phyloP scores from a whole-genome alignment of 129 eudicot genomes.

The Flaveria linearis region DNA sequence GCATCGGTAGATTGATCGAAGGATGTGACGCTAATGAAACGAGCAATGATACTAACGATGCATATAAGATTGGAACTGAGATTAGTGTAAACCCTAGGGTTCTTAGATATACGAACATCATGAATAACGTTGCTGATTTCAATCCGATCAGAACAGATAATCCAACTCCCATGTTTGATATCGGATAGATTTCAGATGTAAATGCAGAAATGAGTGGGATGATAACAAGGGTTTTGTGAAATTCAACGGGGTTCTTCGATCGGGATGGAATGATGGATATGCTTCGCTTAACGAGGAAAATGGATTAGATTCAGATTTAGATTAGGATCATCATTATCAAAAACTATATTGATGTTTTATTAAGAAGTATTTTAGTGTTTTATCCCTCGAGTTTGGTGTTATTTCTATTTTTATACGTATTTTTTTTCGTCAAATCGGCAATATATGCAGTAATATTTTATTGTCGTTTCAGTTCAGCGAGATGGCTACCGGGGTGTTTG shows the following conservation, averaged over 20 bases:
- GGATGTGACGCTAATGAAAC: slow-evolving; percentile 79
- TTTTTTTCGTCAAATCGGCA: too few relatives aligned
- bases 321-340: too few relatives aligned
- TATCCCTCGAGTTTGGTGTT: too few relatives aligned
- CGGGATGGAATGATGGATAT: too few relatives aligned
- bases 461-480: too few relatives aligned
- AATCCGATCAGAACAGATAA: slow-evolving; percentile 59
- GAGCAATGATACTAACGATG: slow-evolving; percentile 60
- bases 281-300: neutral
- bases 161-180: slow-evolving; percentile 57
- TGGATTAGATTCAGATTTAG: too few relatives aligned
- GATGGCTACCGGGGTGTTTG: too few relatives aligned
- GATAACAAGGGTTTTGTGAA: neutral
- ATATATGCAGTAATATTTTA: too few relatives aligned
- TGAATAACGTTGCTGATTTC: slow-evolving; percentile 52
- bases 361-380: too few relatives aligned
- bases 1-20: slow-evolving; percentile 63
- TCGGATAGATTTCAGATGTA: neutral
- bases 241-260: too few relatives aligned
- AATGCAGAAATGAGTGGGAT: neutral
- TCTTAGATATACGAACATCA: slow-evolving; percentile 46
- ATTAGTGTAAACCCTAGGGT: slow-evolving; percentile 46
- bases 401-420: too few relatives aligned
- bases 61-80: slow-evolving; percentile 64
- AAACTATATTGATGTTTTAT: too few relatives aligned